Base-by-base conservation (phyloP, 257 asterid species). In the Salvia splendens region DNA sequence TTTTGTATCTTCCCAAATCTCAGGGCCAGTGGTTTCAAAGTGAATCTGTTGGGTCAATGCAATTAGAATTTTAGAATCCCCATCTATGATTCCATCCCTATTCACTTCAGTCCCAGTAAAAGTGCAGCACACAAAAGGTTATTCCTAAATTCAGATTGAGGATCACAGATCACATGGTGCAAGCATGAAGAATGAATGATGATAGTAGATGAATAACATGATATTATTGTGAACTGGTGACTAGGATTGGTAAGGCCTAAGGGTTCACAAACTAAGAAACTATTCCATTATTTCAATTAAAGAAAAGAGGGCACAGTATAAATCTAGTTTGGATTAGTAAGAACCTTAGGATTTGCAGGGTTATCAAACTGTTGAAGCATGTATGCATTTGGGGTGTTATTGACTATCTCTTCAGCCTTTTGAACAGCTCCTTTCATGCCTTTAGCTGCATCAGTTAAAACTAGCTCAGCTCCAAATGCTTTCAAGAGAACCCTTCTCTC, bases 331-430 rank as follows among this genome's bases (percentile, higher is more conserved):
- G 14, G 56, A 24, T 57, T 61, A 16, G 69, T 16, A 69, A 49
- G 70, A 74, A 93, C 99, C 97, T 91, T 91, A 65, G 97, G 99
- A 73, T 91, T 94, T 41, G 99, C 97, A 59, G 99, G 99, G 79
- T 94, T 94, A 63, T 91, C 96, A 52, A 91, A 94, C 61, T 94
- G 99, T 75, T 91, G 99, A 83, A 88, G 99, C 77, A 94, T 81
- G 82, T 94, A 88, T 16, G 99, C 82, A 78, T 88, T 77, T 51
- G 96, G 95, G 32, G 96, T 94, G 38, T 51, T 76, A 36, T 77
- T 84, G 79, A 88, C 12, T 70, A 94, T 91, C 77, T 87, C 96
- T 85, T 94, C 95, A 62, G 97, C 99, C 78, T 94, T 94, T 53
- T 82, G 84, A 79, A 94, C 86, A 71, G 99, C 96, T 69, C 99